Evolutionary conservation across 2,329 filamentous ascomycete species (phyloP), one percentile per base, ranked within the genome.

Genomic region (Lomentospora prolificans): DNA sequence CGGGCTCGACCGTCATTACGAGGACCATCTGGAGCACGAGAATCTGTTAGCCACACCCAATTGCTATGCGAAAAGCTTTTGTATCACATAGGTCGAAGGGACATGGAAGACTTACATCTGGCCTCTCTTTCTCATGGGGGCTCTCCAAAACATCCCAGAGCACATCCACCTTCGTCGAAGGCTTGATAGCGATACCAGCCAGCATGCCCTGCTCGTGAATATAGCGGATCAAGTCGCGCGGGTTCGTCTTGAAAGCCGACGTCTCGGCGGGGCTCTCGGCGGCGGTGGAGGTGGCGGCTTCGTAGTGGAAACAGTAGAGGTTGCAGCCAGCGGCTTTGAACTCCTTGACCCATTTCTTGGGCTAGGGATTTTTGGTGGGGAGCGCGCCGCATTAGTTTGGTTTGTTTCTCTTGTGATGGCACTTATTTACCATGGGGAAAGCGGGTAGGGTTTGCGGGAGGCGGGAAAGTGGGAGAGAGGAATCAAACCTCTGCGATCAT

Each of bases 241-340:
- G 92, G 65, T 74, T 90, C 2, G 92, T 97, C 69, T 84, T 86
- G 58, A 76, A 70, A 56, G 87, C 86, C 12, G 82, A 83, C 55
- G 74, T 79, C 56, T 78, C 80, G 63, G 87, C 83, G 51, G 92
- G 91, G 55, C 79, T 83, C 66, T 91, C 89, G 64, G 91, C 90
- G 33, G 88, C 90, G 46, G 87, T 89, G 53, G 89, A 95, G 62
- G 94, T 81, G 60, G 94, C 94, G 25, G 94, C 94, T 75, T 99
- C 94, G 73, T 97, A 97, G 78, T 99, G 94, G 78, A 99, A 99
- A 78, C 94, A 97, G 78, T 99, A 99, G n/a, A 99, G 80, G 71
- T 99, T 90, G 72, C 91, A 96, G 55, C 94, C 94, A 58, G 90
- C 94, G 55, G 87, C 85, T 70, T 94, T 84, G 77, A 99, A 97